Conservation (phyloP, 805 yeast species). For the Sugiyamaella chiloensis region DNA sequence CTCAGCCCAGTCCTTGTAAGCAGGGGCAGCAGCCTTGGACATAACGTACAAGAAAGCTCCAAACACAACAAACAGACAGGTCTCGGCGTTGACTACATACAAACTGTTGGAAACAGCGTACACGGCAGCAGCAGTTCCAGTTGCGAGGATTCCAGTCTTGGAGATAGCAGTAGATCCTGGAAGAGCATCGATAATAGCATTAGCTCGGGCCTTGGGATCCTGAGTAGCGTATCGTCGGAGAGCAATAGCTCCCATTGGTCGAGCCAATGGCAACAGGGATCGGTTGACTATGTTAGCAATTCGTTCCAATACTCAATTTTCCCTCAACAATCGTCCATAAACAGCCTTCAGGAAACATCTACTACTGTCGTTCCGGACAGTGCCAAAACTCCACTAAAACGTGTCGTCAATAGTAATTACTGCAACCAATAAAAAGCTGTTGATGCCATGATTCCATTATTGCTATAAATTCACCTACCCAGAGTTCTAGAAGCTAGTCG, state of each 20-base stretch:
- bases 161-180: slow-evolving; percentile 88
- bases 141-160: slow-evolving; percentile 93
- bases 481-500: slow-evolving; percentile 22
- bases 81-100: slow-evolving; percentile 91
- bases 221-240: slow-evolving; percentile 32
- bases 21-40: slow-evolving; percentile 89
- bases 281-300: slow-evolving; percentile 11
- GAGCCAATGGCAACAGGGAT: slow-evolving; percentile 14
- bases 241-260: slow-evolving; percentile 3
- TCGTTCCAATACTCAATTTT: neutral
- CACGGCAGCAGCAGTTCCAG: slow-evolving; percentile 89
- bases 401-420: no score
- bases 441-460: no score
- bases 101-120: slow-evolving; percentile 93
- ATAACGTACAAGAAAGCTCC: slow-evolving; percentile 68
- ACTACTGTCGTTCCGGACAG: neutral
- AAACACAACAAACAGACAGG: slow-evolving; percentile 79
- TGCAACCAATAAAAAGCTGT: no score
- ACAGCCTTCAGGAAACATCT: no score
- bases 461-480: no score
- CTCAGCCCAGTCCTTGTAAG: slow-evolving; percentile 91
- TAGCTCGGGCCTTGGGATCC: slow-evolving; percentile 90
- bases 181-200: slow-evolving; percentile 81
- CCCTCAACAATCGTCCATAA: slow-evolving; percentile 3
- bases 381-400: neutral